A percentile compares a stretch with the other conserved stretches of the same genome.
phyloP scores from a whole-genome alignment of 345 rosid species.

The Brassica carinata region DNA sequence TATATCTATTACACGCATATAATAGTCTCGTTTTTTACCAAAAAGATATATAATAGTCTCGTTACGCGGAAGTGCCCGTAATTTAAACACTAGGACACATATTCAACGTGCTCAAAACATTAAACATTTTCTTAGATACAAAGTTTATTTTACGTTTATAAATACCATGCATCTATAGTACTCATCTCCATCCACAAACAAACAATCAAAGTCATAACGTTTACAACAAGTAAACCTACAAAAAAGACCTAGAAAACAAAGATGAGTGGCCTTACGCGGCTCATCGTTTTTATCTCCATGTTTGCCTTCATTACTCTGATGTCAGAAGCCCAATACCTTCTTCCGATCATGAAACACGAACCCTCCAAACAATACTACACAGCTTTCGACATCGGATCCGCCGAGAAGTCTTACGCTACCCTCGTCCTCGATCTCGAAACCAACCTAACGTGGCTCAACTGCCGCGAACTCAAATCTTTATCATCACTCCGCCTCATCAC shows the following conservation, averaged over 20 bases:
- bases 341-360: conserved; percentile 49
- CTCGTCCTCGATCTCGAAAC: conserved; percentile 33
- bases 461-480: conserved; percentile 24
- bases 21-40: too few relatives aligned
- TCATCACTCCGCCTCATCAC: conserved; percentile 20
- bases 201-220: background rate
- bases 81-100: background rate
- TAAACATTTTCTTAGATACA: background rate
- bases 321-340: conserved; percentile 11
- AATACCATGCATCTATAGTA: background rate
- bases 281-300: background rate
- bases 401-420: conserved; percentile 24
- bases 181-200: conserved; percentile 11
- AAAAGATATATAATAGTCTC: background rate
- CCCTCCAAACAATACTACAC: conserved; percentile 48
- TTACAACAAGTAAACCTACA: background rate
- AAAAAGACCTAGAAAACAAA: background rate
- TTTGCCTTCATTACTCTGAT: background rate
- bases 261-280: background rate
- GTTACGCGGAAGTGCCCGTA: background rate
- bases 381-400: conserved; percentile 39
- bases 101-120: background rate
- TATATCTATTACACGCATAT: too few relatives aligned
- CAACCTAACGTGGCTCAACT: conserved; percentile 33
- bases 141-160: background rate